Conservation (phyloP, 164 flowering plant species). For the Brasenia schreberi region DNA sequence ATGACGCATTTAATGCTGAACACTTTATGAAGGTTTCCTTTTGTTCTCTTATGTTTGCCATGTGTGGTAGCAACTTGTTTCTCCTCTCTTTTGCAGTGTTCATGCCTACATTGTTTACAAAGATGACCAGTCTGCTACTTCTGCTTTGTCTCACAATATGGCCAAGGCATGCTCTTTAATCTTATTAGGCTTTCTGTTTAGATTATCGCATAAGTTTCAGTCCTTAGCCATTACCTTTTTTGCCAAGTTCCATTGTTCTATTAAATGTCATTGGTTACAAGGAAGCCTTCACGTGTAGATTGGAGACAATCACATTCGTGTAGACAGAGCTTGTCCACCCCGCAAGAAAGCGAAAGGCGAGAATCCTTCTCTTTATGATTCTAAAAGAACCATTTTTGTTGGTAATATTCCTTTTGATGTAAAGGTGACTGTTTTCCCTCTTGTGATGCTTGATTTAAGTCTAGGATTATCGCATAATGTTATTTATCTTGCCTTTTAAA, state of each 20-base stretch:
- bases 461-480: neutral
- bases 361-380: constrained; percentile 49
- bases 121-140: constrained; percentile 62
- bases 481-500: neutral
- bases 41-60: neutral
- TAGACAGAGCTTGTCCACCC: constrained; percentile 95
- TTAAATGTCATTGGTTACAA: neutral
- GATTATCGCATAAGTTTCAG: too few relatives aligned
- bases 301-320: constrained; percentile 86
- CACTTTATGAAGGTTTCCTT: neutral
- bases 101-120: constrained; percentile 84
- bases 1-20: neutral
- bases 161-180: constrained; percentile 38
- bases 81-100: constrained; percentile 43
- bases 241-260: too few relatives aligned
- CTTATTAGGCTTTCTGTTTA: neutral
- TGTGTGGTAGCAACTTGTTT: constrained; percentile 45
- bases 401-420: constrained; percentile 98
- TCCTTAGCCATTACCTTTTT: too few relatives aligned
- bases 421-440: constrained; percentile 39
- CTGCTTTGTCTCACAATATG: constrained; percentile 82
- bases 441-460: neutral
- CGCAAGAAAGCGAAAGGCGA: constrained; percentile 85
- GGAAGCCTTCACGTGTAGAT: constrained; percentile 26
- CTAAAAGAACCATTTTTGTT: constrained; percentile 80